Conservation (phyloP, 2,329 filamentous ascomycete genomes). For the Fusarium devonianum region DNA sequence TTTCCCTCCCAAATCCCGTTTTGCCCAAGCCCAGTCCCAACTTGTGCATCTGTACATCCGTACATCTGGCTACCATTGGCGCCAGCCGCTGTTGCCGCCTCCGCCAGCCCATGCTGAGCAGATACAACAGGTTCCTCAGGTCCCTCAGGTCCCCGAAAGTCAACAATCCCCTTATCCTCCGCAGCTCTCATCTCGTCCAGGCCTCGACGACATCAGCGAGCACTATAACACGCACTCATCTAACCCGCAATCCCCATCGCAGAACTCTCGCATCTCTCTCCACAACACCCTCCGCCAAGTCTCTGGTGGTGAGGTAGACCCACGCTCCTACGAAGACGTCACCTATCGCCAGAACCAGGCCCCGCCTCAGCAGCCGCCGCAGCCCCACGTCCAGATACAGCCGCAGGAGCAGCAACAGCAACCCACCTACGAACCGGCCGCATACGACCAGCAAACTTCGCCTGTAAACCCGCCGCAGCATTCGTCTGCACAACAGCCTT, state of each 20-base stretch:
- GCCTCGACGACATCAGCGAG: conserved; percentile 51
- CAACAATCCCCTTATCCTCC: conserved; percentile 46
- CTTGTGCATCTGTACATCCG: conserved; percentile 28
- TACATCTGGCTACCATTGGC: conserved; percentile 33
- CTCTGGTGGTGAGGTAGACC: conserved; percentile 53
- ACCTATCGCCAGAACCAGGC: conserved; percentile 51
- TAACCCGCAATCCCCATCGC: conserved; percentile 50
- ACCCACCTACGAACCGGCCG: conserved; percentile 44
- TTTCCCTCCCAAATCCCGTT: conserved; percentile 34
- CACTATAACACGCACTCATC: conserved; percentile 48
- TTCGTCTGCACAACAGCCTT: conserved; percentile 29
- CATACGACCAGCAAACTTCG: conserved; percentile 49
- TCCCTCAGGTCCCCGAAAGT: conserved; percentile 44
- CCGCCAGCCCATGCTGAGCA: conserved; percentile 32
- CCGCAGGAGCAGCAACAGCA: conserved; percentile 45
- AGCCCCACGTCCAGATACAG: conserved; percentile 32
- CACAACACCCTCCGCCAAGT: conserved; percentile 58
- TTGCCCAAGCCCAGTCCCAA: conserved; percentile 34
- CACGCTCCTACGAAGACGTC: conserved; percentile 56
- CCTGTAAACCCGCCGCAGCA: conserved; percentile 33
- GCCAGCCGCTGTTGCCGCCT: conserved; percentile 19
- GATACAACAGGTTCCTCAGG: conserved; percentile 39
- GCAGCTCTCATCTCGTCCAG: conserved; percentile 55
- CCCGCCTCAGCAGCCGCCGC: conserved; percentile 40
- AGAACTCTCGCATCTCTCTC: conserved; percentile 49